These are phyloP conservation scores for Russula foetens DNA, from an alignment of 768 basidiomycete genomes.

Conservation along the genomic window DNA sequence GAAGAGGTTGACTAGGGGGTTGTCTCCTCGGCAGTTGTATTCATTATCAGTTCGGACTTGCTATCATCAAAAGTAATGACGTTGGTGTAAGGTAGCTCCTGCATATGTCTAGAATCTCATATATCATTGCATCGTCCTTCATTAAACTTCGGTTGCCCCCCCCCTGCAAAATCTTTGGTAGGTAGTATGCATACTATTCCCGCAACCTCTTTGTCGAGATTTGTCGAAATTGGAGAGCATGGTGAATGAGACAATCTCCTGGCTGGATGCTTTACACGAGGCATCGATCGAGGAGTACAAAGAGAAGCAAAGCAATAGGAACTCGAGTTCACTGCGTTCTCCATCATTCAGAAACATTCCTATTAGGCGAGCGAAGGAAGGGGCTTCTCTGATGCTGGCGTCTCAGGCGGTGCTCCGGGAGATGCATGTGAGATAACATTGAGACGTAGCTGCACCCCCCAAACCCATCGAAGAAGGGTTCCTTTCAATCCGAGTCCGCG, in stretches of 20 bases:
- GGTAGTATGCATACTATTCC: too few species aligned
- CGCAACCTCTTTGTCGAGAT: too few species aligned
- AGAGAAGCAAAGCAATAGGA: slow-evolving; percentile 89
- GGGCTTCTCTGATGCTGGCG: slow-evolving; percentile 31
- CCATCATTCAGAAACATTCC: slow-evolving; percentile 70
- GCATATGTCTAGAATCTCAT: slow-evolving; percentile 18
- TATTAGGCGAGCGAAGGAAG: slow-evolving; percentile 44
- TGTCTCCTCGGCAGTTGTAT: slow-evolving; percentile 16
- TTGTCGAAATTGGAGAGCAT: slow-evolving; percentile 54
- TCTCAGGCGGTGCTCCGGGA: slow-evolving; percentile 34
- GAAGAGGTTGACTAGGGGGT: slow-evolving; percentile 76
- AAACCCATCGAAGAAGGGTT: too few species aligned
- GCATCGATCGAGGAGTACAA: slow-evolving; percentile 94
- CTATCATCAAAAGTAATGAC: slow-evolving; percentile 20
- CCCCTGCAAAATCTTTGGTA: too few species aligned
- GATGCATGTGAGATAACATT: too few species aligned
- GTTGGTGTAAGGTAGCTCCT: slow-evolving; percentile 14
- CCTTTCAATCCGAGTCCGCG: too few species aligned
- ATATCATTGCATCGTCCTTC: slow-evolving; percentile 8
- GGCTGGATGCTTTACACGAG: slow-evolving; percentile 84
- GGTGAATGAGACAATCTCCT: slow-evolving; percentile 72
- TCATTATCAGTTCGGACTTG: slow-evolving; percentile 21
- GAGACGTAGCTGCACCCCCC: too few species aligned
- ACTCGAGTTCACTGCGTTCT: slow-evolving; percentile 78
- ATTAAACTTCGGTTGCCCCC: too few species aligned